A percentile compares a stretch with the other conserved stretches of the same genome.
phyloP scores from a whole-genome alignment of 1,139 yeast genomes.

The Citeromyces hawaiiensis region DNA sequence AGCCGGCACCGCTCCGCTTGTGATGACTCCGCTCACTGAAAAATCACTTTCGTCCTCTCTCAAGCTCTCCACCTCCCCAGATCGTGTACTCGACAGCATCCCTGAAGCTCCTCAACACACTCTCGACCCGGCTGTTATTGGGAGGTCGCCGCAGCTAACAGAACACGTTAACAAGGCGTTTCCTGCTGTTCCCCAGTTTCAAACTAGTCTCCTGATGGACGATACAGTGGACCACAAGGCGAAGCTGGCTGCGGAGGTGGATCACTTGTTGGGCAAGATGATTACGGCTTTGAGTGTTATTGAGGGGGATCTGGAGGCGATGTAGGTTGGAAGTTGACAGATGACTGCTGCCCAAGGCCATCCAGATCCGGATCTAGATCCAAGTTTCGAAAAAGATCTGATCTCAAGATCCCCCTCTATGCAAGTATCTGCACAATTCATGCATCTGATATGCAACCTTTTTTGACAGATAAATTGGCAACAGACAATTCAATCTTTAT shows the following conservation, averaged over 20 bases:
- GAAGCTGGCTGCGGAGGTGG: conserved; percentile 11
- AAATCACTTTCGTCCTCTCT: conserved; percentile 20
- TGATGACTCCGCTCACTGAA: conserved; percentile 74
- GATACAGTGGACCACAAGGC: conserved; percentile 7
- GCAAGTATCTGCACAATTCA: no score
- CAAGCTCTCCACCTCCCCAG: conserved; percentile 10
- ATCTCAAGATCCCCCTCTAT: no score
- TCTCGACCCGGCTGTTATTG: conserved; percentile 3
- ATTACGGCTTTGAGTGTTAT: conserved; percentile 10
- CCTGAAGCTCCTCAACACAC: conserved; percentile 4
- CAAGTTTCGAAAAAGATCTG: no score
- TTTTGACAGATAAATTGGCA: no score
- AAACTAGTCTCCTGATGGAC: conserved; percentile 9
- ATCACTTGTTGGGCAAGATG: conserved; percentile 8
- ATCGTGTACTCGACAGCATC: conserved; percentile 7
- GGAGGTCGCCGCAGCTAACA: conserved; percentile 4
- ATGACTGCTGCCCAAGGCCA: no score
- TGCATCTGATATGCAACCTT: no score
- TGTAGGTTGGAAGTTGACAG: no score
- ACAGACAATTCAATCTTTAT: no score
- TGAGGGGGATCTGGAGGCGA: conserved; percentile 11
- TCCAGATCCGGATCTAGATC: no score
- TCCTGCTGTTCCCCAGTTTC: conserved; percentile 5
- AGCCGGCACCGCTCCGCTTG: conserved; percentile 39
- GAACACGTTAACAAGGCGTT: conserved; percentile 2